Base-by-base conservation (phyloP, 2,329 filamentous ascomycete species). In the Amphichorda felina region DNA sequence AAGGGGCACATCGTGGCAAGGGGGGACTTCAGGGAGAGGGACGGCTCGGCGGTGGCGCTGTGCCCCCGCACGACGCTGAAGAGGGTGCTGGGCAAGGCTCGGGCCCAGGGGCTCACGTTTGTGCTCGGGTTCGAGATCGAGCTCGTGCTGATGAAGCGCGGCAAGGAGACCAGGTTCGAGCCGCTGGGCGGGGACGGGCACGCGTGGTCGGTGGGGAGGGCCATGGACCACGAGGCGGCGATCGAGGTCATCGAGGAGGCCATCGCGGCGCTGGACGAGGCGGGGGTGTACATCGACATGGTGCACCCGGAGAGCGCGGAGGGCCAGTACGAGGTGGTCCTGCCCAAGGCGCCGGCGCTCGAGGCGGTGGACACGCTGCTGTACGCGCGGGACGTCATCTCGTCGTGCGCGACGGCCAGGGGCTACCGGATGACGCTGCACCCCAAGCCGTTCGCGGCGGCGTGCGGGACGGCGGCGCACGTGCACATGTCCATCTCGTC, bases 101-200 rank as follows among this genome's bases (percentile, higher is more conserved):
- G 9, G 45, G 56, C 2, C 60, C 13, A 7, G 26, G 63, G 65
- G 2, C 61, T 85, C 3, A 55, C 64, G 3, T 74, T 87, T 33
- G 62, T 79, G 0, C 56, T 86, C 13, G 86, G 85, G 0, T 93
- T 91, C 44, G 86, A 94, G 54, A 75, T 93, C 28, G 85, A 93
- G 54, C 72, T 91, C 8, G 67, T 83, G 2, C 77, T 93, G 43
- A 61, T 89, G 43, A 66, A 67, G 28, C 66, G 66, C 5, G 42
- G 15, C 6, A 49, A 2, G 53, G 55, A 4, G 21, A 15, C 2
- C 17, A 21, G 13, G 27, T 29, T 29, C n/a, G 13, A 16, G 15
- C 27, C 27, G 1, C 63, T 80, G 1, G 51, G 68, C n/a, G 70
- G 69, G 7, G 64, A 68, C 31, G 76, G 75, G 2, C 82, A 89